A percentile compares a stretch with the other conserved stretches of the same genome.
These are phyloP conservation scores for Corynespora cassiicola DNA, from an alignment of 2,329 filamentous ascomycete genomes.

Conservation along the genomic window DNA sequence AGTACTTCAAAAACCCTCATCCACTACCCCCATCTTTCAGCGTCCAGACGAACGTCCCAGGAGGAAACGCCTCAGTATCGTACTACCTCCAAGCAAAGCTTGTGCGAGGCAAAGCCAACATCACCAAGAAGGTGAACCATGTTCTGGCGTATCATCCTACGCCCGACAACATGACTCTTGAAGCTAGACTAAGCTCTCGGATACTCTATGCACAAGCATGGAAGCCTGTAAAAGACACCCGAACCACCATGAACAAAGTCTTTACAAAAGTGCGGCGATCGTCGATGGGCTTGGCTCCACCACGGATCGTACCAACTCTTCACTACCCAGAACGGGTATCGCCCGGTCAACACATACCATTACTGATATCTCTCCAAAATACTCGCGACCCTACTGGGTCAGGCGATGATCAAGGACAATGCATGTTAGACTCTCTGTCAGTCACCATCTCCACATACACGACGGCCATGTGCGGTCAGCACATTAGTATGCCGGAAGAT, in stretches of 20 bases:
- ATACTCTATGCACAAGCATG: constrained; percentile 36
- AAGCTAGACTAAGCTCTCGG: constrained; percentile 25
- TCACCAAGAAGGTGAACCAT: constrained; percentile 25
- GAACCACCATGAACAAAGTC: constrained; percentile 26
- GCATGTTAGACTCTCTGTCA: constrained; percentile 32
- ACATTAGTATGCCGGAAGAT: constrained; percentile 33
- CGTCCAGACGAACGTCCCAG: constrained; percentile 28
- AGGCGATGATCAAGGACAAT: constrained; percentile 23
- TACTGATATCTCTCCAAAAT: constrained; percentile 32
- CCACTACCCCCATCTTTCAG: constrained; percentile 41
- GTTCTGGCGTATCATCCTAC: constrained; percentile 34
- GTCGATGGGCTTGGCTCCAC: constrained; percentile 14
- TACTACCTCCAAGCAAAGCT: constrained; percentile 39
- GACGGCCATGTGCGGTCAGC: constrained; percentile 35
- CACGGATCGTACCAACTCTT: constrained; percentile 39
- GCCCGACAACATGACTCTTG: constrained; percentile 15
- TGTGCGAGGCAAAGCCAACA: constrained; percentile 16
- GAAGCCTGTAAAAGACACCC: constrained; percentile 27
- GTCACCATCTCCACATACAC: constrained; percentile 41
- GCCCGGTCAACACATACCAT: constrained; percentile 40
- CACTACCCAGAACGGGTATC: constrained; percentile 32
- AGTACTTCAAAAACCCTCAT: constrained; percentile 38
- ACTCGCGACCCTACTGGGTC: constrained; percentile 15
- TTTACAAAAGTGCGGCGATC: constrained; percentile 25
- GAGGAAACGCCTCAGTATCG: constrained; percentile 35